A percentile compares a stretch with the other conserved stretches of the same genome.
phyloP scores from a whole-genome alignment of 495 filamentous ascomycete genomes.

The Lophiostoma macrostomum region DNA sequence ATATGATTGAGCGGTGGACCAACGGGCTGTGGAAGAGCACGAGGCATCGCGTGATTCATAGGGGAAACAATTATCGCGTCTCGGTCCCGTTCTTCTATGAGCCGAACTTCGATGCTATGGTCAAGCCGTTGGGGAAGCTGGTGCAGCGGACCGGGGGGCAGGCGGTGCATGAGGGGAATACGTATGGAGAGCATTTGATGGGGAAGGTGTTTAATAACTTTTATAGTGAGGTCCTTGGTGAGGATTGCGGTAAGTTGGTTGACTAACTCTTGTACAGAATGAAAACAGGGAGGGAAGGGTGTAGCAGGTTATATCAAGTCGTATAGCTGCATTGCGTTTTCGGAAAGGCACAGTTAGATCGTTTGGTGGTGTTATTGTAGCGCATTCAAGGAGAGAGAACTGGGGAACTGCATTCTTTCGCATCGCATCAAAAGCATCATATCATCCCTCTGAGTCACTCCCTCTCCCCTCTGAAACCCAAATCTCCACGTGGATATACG shows the following conservation, averaged over 20 bases:
- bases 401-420: too few species aligned
- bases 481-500: too few species aligned
- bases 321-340: too few species aligned
- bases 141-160: slow-evolving; percentile 22
- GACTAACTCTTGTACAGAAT: slow-evolving; percentile 17
- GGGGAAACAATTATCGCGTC: slow-evolving; percentile 39
- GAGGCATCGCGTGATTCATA: slow-evolving; percentile 43
- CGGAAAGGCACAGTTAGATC: too few species aligned
- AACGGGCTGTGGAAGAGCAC: slow-evolving; percentile 45
- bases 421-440: too few species aligned
- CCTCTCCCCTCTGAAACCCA: too few species aligned
- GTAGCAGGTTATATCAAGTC: too few species aligned
- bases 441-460: too few species aligned
- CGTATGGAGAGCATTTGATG: slow-evolving; percentile 33
- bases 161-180: slow-evolving; percentile 14
- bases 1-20: slow-evolving; percentile 47
- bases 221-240: slow-evolving; percentile 26
- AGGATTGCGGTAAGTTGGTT: slow-evolving; percentile 2
- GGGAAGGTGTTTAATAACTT: slow-evolving; percentile 33
- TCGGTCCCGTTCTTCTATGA: slow-evolving; percentile 48
- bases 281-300: not conserved
- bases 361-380: too few species aligned
- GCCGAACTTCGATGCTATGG: slow-evolving; percentile 40
- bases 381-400: too few species aligned
- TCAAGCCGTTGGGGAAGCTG: slow-evolving; percentile 32